phyloP scores from a whole-genome alignment of 352 stramenopile genomes.

The Globisporangium heterothallicum region DNA sequence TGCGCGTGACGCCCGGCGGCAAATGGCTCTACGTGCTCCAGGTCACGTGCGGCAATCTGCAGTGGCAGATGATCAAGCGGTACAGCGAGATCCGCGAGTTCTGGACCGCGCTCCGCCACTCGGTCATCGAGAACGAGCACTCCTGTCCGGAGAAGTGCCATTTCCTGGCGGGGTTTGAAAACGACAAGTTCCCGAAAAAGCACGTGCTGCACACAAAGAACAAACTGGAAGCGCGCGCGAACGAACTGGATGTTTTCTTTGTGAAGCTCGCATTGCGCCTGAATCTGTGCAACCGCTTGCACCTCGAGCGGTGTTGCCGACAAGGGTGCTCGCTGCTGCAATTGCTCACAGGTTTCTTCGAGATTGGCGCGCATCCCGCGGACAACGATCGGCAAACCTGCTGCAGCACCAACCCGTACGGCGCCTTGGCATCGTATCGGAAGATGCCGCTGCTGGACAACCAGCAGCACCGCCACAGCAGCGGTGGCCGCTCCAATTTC shows the following conservation, averaged over 20 bases:
- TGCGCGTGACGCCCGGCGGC: conserved; percentile 45
- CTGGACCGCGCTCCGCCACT: conserved; percentile 39
- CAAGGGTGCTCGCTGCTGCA: conserved; percentile 37
- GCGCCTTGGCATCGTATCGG: conserved; percentile 17
- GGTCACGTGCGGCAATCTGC: conserved; percentile 29
- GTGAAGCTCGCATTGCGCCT: conserved; percentile 59
- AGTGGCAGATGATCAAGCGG: conserved; percentile 50
- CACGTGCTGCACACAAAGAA: conserved; percentile 62
- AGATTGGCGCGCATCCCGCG: conserved; percentile 22
- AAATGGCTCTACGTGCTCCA: conserved; percentile 68
- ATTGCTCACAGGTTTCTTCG: conserved; percentile 47
- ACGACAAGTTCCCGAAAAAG: conserved; percentile 77
- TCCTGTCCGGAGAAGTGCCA: conserved; percentile 56
- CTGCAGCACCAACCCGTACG: conserved; percentile 16
- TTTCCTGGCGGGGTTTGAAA: conserved; percentile 58
- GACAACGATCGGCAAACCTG: no score
- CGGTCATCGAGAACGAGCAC: conserved; percentile 19
- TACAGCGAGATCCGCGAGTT: conserved; percentile 76
- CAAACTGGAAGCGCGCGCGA: conserved; percentile 45
- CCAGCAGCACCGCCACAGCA: background rate
- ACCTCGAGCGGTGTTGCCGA: conserved; percentile 36
- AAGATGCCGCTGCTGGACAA: conserved; percentile 32
- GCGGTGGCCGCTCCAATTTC: conserved; percentile 9
- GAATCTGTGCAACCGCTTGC: conserved; percentile 48
- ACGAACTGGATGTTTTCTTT: conserved; percentile 56